These are phyloP conservation scores for Arthrobotrys entomopaga DNA, from an alignment of 2,329 filamentous ascomycete genomes.

Conservation along the genomic window DNA sequence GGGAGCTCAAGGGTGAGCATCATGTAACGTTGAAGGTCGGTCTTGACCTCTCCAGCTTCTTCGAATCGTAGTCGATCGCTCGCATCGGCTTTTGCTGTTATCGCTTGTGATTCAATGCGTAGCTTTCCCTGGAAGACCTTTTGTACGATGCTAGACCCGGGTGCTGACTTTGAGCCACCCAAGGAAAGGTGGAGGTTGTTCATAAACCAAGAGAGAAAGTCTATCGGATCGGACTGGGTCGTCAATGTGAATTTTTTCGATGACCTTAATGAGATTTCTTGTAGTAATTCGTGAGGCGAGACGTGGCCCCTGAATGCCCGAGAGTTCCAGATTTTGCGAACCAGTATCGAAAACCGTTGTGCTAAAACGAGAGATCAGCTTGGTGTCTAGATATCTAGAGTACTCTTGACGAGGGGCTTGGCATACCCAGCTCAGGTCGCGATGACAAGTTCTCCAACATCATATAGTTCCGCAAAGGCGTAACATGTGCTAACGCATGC, in stretches of 20 bases:
- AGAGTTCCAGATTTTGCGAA: slow-evolving; percentile 98
- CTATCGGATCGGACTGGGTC: slow-evolving; percentile 90
- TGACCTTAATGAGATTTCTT: slow-evolving; percentile 89
- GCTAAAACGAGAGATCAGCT: slow-evolving; percentile 32
- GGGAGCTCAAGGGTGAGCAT: slow-evolving; percentile 94
- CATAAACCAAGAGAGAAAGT: slow-evolving; percentile 96
- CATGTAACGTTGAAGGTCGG: slow-evolving; percentile 81
- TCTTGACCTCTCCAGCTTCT: slow-evolving; percentile 83
- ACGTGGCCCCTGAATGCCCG: slow-evolving; percentile 96
- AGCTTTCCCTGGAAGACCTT: slow-evolving; percentile 92
- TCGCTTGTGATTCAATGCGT: slow-evolving; percentile 91
- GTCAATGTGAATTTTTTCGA: slow-evolving; percentile 93
- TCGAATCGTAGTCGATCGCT: slow-evolving; percentile 91
- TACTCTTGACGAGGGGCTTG: not conserved
- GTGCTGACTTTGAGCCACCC: slow-evolving; percentile 87
- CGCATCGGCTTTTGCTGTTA: slow-evolving; percentile 88
- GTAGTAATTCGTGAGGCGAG: slow-evolving; percentile 94
- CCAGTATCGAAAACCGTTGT: slow-evolving; percentile 83
- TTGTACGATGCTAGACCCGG: slow-evolving; percentile 85
- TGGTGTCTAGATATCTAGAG: not conserved
- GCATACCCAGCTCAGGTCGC: slow-evolving; percentile 78
- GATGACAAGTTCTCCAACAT: slow-evolving; percentile 83
- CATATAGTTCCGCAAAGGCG: slow-evolving; percentile 88
- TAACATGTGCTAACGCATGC: slow-evolving; percentile 88
- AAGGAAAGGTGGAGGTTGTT: slow-evolving; percentile 93